Evolutionary conservation across 2,329 filamentous ascomycete genomes (phyloP).

Genomic region (Cladosporium halotolerans): DNA sequence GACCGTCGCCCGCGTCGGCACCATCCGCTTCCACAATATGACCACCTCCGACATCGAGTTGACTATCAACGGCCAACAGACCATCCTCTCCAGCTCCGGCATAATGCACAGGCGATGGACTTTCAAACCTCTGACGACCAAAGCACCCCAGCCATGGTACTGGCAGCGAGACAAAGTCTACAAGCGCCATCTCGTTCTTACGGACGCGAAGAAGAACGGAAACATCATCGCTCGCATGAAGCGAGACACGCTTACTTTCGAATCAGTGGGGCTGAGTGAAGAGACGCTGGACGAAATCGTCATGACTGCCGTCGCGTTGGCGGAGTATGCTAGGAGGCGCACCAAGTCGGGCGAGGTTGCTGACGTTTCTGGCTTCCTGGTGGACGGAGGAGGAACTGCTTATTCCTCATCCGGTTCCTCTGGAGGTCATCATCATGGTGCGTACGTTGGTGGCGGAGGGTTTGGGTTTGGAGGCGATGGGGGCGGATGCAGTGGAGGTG

Average conservation of each 20-base stretch:
- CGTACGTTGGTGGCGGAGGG: not conserved
- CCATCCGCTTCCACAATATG: slow-evolving; percentile 14
- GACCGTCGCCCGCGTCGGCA: slow-evolving; percentile 14
- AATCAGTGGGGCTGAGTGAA: slow-evolving; percentile 14
- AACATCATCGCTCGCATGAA: slow-evolving; percentile 18
- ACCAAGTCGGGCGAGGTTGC: not conserved
- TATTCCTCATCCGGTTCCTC: not conserved
- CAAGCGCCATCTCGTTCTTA: slow-evolving; percentile 14
- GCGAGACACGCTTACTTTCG: slow-evolving; percentile 18
- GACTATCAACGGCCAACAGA: slow-evolving; percentile 13
- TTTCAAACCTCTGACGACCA: slow-evolving; percentile 15
- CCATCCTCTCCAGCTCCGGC: slow-evolving; percentile 14
- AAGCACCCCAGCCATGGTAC: slow-evolving; percentile 8
- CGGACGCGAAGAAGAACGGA: slow-evolving; percentile 17
- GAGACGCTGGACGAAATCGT: slow-evolving; percentile 20
- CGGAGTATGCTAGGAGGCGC: slow-evolving; percentile 17
- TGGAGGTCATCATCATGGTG: not conserved
- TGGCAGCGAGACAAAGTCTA: slow-evolving; percentile 18
- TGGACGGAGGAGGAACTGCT: not conserved
- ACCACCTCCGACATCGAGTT: slow-evolving; percentile 18
- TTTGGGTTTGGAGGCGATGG: slow-evolving; percentile 16
- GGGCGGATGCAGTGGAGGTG: slow-evolving; percentile 14
- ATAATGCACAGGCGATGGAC: slow-evolving; percentile 18
- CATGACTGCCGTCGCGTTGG: slow-evolving; percentile 20
- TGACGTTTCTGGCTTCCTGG: not conserved